Conservation (phyloP, 768 basidiomycete genomes). For the Fibroporia radiculosa region DNA sequence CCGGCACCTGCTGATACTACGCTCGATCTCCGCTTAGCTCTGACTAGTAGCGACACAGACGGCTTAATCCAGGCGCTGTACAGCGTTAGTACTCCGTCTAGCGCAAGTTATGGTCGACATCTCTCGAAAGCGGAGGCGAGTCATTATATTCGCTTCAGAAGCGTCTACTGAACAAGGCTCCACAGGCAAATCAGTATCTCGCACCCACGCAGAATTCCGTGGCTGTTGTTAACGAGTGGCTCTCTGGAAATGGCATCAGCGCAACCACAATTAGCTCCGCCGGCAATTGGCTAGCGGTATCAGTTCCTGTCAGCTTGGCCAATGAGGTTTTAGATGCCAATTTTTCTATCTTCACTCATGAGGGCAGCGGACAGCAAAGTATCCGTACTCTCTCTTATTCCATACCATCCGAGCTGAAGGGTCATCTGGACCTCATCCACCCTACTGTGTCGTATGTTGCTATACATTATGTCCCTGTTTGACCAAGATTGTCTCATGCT, state of each 20-base stretch:
- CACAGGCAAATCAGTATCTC: slow-evolving; percentile 9
- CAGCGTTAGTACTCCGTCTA: slow-evolving; percentile 29
- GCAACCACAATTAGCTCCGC: slow-evolving; percentile 18
- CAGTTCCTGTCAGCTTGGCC: slow-evolving; percentile 21
- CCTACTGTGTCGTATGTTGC: slow-evolving; percentile 21
- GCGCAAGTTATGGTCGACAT: slow-evolving; percentile 29
- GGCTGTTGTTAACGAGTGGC: slow-evolving; percentile 19
- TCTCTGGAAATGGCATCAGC: slow-evolving; percentile 17
- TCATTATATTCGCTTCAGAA: slow-evolving; percentile 28
- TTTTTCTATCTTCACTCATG: slow-evolving; percentile 21
- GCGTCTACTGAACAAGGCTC: not conserved
- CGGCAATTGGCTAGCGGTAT: slow-evolving; percentile 22
- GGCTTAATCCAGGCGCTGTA: slow-evolving; percentile 29
- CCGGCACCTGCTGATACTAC: slow-evolving; percentile 22
- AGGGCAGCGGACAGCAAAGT: slow-evolving; percentile 13
- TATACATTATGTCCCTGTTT: slow-evolving; percentile 4
- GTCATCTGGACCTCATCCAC: slow-evolving; percentile 23
- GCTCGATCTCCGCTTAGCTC: slow-evolving; percentile 30
- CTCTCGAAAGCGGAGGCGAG: slow-evolving; percentile 31
- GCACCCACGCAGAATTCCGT: slow-evolving; percentile 16
- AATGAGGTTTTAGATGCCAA: slow-evolving; percentile 22
- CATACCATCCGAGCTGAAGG: slow-evolving; percentile 19
- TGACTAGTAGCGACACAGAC: slow-evolving; percentile 25
- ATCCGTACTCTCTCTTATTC: slow-evolving; percentile 26
- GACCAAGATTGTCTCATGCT: slow-evolving; percentile 14